Conservation (phyloP, 192 early-diverging fungal genomes). For the Coemansia sp. region DNA sequence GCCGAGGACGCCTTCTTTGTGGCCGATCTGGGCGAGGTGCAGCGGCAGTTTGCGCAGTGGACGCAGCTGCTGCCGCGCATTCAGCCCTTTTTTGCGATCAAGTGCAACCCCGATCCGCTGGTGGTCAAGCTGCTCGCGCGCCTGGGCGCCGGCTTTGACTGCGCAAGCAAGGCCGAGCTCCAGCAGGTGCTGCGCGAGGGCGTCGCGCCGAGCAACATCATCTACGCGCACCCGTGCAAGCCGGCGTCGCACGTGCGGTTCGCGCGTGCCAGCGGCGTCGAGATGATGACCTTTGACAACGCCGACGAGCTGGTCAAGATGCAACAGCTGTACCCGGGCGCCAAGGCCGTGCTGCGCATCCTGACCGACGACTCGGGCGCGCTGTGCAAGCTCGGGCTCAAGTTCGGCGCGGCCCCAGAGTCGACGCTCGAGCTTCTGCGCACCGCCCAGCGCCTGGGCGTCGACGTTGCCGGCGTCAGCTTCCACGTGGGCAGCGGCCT, state of each 20-base stretch:
- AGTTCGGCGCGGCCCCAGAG: constrained; percentile 89
- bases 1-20: constrained; percentile 94
- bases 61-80: constrained; percentile 79
- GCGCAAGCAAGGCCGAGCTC: constrained; percentile 94
- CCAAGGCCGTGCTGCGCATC: constrained; percentile 90
- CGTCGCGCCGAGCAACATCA: constrained; percentile 64
- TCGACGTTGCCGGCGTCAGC: constrained; percentile 87
- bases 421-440: constrained; percentile 64
- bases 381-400: constrained; percentile 87
- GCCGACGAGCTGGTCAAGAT: constrained; percentile 96
- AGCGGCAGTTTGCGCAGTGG: constrained; percentile 86
- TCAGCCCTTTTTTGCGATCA: constrained; percentile 96
- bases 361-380: constrained; percentile 92
- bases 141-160: constrained; percentile 93
- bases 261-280: constrained; percentile 70
- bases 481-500: constrained; percentile 99
- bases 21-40: constrained; percentile 88
- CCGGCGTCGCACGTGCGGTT: constrained; percentile 90
- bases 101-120: constrained; percentile 91
- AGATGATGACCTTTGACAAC: constrained; percentile 99
- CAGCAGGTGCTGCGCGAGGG: constrained; percentile 72
- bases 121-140: constrained; percentile 77
- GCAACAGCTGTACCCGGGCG: constrained; percentile 72
- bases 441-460: constrained; percentile 71
- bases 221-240: constrained; percentile 99